These are phyloP conservation scores for Cordyceps javanica DNA, from an alignment of 2,329 filamentous ascomycete genomes.

Conservation along the genomic window DNA sequence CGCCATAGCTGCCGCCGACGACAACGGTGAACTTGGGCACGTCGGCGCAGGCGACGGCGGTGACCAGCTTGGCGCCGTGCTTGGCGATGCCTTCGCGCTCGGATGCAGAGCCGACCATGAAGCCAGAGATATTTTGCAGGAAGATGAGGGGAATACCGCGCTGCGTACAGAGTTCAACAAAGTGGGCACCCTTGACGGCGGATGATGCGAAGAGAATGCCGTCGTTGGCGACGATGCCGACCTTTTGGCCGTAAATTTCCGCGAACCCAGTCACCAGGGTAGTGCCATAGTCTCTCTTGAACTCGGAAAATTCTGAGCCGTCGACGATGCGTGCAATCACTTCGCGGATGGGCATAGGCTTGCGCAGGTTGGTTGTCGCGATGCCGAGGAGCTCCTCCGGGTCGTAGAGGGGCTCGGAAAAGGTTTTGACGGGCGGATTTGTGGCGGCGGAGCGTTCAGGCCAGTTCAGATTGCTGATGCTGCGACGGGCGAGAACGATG, in stretches of 20 bases:
- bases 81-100: conserved; percentile 96
- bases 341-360: conserved; percentile 79
- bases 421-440: conserved; percentile 35
- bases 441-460: conserved; percentile 44
- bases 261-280: conserved; percentile 92
- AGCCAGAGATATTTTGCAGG: conserved; percentile 93
- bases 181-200: conserved; percentile 90
- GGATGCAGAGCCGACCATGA: conserved; percentile 93
- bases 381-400: conserved; percentile 79
- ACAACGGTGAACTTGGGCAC: conserved; percentile 97
- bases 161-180: conserved; percentile 90
- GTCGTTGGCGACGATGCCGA: conserved; percentile 93
- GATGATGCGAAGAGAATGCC: conserved; percentile 89
- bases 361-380: conserved; percentile 81
- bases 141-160: conserved; percentile 86
- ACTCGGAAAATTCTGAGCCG: conserved; percentile 83
- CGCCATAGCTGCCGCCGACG: conserved; percentile 86
- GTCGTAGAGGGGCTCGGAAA: conserved; percentile 73
- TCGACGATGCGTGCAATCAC: conserved; percentile 92
- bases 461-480: conserved; percentile 86
- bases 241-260: conserved; percentile 78
- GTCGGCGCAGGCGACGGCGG: conserved; percentile 86
- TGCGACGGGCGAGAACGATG: conserved; percentile 75
- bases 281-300: conserved; percentile 85
- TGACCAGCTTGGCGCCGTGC: conserved; percentile 95